Evolutionary conservation across 345 rosid genomes (phyloP).

Genomic region (Trapa bicornis): DNA sequence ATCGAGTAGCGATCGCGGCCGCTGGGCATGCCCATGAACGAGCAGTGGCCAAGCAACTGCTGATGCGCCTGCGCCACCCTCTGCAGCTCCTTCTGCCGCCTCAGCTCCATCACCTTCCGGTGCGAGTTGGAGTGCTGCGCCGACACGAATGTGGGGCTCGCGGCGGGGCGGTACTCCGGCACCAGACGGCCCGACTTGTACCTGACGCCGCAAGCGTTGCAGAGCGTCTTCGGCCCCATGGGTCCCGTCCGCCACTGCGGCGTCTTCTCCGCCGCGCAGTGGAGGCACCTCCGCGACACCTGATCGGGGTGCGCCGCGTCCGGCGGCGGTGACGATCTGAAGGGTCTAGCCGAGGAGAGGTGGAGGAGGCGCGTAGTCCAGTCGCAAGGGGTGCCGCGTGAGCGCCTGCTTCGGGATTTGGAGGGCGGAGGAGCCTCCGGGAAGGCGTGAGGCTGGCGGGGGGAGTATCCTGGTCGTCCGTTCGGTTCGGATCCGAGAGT

Average conservation of each 20-base stretch:
- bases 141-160: constrained; percentile 11
- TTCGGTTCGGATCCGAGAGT: background rate
- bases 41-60: constrained; percentile 5
- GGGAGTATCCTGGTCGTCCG: background rate
- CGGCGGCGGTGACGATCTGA: background rate
- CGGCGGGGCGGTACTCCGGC: constrained; percentile 12
- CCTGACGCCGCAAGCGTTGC: constrained; percentile 13
- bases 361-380: constrained; percentile 13
- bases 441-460: background rate
- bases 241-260: constrained; percentile 17
- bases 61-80: constrained; percentile 11
- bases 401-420: constrained; percentile 11
- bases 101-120: constrained; percentile 12
- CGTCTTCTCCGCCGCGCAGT: constrained; percentile 11
- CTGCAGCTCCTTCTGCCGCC: constrained; percentile 12
- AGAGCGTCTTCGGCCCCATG: constrained; percentile 15
- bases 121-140: constrained; percentile 12
- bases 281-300: constrained; percentile 8
- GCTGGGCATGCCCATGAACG: constrained; percentile 3
- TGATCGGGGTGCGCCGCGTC: background rate
- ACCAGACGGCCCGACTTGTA: constrained; percentile 13
- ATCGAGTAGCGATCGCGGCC: background rate
- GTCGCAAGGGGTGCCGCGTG: constrained; percentile 13
- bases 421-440: constrained; percentile 6
- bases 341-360: background rate